Conservation (phyloP, 2,329 filamentous ascomycete species). For the Aspergillus sp. region DNA sequence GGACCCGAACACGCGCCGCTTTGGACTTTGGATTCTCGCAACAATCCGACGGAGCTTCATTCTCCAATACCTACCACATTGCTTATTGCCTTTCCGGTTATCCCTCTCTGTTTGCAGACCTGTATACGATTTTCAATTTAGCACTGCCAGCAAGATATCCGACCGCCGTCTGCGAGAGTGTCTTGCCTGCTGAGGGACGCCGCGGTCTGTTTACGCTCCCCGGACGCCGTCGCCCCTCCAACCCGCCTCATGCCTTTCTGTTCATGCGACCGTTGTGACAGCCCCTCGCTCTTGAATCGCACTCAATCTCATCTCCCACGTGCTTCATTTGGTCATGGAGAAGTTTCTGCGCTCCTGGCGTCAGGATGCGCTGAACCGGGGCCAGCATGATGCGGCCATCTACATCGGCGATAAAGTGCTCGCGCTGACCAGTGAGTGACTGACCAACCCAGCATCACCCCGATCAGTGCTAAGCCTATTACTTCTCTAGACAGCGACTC, state of each 20-base stretch:
- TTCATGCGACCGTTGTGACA: slow-evolving; percentile 5
- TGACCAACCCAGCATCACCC: neutral
- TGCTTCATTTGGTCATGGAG: slow-evolving; percentile 65
- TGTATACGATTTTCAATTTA: neutral
- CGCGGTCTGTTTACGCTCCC: slow-evolving; percentile 7
- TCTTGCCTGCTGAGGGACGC: neutral
- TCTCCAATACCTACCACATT: neutral
- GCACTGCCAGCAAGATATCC: neutral
- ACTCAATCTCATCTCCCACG: neutral
- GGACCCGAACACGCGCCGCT: neutral
- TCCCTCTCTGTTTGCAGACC: neutral
- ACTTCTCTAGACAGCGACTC: slow-evolving; percentile 73
- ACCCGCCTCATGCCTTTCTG: slow-evolving; percentile 9
- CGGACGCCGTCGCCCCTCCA: slow-evolving; percentile 5
- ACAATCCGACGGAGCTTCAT: neutral
- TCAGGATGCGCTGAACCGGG: slow-evolving; percentile 91
- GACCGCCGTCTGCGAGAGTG: neutral
- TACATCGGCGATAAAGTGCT: slow-evolving; percentile 97
- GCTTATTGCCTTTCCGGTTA: too few relatives aligned
- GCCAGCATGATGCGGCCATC: slow-evolving; percentile 94
- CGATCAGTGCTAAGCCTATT: slow-evolving; percentile 6
- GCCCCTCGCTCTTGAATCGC: slow-evolving; percentile 6
- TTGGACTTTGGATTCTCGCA: neutral
- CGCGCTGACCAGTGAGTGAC: slow-evolving; percentile 79
- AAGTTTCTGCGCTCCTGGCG: slow-evolving; percentile 91